Base-by-base conservation (phyloP, 331 rosid genomes). In the Rosa hybrid region DNA sequence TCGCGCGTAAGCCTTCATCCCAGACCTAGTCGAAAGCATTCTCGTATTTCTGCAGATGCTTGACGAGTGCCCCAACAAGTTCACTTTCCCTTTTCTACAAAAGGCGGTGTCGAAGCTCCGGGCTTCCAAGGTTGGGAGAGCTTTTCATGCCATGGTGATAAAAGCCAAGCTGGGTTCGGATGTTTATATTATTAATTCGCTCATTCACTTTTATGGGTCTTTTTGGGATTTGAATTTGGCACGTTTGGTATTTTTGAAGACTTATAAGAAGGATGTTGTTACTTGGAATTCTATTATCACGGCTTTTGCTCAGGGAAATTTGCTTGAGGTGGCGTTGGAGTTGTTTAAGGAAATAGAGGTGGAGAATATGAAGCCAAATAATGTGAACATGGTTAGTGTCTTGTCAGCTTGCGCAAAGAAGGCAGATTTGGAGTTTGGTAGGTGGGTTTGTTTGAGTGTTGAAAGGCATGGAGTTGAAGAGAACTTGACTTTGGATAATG, bases 201-300 rank as follows among this genome's bases (percentile, higher is more conserved):
- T 91, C 1, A 64, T 87, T 41, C 86, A 89, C 51, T 89, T 89
- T 62, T 89, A 89, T 53, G 90, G 91, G 51, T 85, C 88, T 2
- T 84, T 88, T 48, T 90, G 88, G 3, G 86, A 87, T 75, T 80
- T 86, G 72, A 86, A 87, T 51, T 62, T 83, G n/a, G 91, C 90
- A 0, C 34, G 81, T 67, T 80, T 72, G 21, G 82, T 89, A 54
- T 89, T 91, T 81, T 45, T 48, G 74, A 88, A 82, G 42, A 86
- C 80, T 78, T 77, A 77, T 1, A 56, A 56, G 6, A 89, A 79
- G 81, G 91, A 89, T 50, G 83, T 91, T 11, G 95, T 91, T 51
- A 87, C 91, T 62, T 91, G 92, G 95, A 91, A 91, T 73, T 88
- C 95, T 68, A 83, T 91, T 80, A 87, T 91, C 63, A 81, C 54